Conservation (phyloP, 2,329 filamentous ascomycete species). For the Cercospora zeina region DNA sequence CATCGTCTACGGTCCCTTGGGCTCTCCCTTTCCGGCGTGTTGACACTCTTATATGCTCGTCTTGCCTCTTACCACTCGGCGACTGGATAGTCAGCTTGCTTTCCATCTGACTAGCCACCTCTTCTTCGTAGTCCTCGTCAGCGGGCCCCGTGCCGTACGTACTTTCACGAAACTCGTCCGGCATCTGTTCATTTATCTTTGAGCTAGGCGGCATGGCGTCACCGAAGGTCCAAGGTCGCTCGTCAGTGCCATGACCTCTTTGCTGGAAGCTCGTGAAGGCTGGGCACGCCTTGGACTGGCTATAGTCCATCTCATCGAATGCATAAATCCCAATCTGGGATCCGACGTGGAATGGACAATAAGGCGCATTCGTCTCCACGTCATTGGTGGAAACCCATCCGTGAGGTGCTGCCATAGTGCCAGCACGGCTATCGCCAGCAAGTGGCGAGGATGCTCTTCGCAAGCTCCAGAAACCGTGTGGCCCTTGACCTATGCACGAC, state of each 20-base stretch:
- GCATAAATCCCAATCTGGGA: constrained; percentile 76
- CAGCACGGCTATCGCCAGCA: constrained; percentile 7
- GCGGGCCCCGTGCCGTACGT: constrained; percentile 6
- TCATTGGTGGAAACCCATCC: constrained; percentile 23
- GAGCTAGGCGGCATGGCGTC: constrained; percentile 32
- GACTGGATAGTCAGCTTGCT: constrained; percentile 32
- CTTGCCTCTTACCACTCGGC: constrained; percentile 19
- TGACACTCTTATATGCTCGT: constrained; percentile 29
- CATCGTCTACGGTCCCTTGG: constrained; percentile 1
- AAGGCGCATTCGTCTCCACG: constrained; percentile 84
- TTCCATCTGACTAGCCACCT: constrained; percentile 32
- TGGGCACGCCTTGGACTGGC: constrained; percentile 21
- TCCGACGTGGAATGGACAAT: constrained; percentile 94
- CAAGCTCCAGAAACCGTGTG: constrained; percentile 47
- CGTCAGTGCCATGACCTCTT: constrained; percentile 30
- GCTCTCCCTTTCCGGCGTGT: constrained; percentile 27
- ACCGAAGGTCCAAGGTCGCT: constrained; percentile 38
- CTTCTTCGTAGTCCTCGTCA: constrained; percentile 25
- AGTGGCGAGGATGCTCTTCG: constrained; percentile 21
- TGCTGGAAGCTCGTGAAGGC: constrained; percentile 25
- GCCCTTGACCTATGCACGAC: constrained; percentile 35
- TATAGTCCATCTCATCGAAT: constrained; percentile 47
- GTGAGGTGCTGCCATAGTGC: background rate
- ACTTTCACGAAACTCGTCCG: constrained; percentile 18
- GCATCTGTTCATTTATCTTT: constrained; percentile 36